Percentiles rank a stretch among this genome's conserved stretches.
These are phyloP conservation scores for Funneliformis caledonium DNA, from an alignment of 371 early-diverging fungal species.

Conservation along the genomic window DNA sequence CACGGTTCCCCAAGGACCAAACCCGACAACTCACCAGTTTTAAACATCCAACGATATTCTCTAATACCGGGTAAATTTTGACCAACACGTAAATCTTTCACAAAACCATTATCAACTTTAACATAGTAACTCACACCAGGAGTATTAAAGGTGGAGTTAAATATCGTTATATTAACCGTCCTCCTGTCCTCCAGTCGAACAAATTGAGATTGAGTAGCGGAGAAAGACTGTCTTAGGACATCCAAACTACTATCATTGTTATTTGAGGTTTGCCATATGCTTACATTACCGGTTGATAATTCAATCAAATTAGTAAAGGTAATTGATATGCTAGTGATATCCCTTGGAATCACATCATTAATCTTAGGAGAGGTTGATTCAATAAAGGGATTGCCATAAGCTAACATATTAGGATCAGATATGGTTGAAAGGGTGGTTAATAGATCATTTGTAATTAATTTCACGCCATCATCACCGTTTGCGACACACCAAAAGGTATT, in stretches of 20 bases:
- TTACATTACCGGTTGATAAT: constrained; percentile 27
- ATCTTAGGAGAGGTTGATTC: not conserved
- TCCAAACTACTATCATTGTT: not conserved
- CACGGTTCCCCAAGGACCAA: no score
- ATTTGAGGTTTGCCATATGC: constrained; percentile 20
- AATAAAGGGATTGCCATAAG: constrained; percentile 9
- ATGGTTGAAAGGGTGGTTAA: not conserved
- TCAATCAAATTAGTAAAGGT: constrained; percentile 1
- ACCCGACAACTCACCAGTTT: not conserved
- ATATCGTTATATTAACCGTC: not conserved
- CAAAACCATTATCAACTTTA: constrained; percentile 30
- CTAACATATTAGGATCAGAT: not conserved
- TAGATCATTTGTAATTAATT: not conserved
- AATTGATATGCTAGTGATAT: not conserved
- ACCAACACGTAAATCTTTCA: not conserved
- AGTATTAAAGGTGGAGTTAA: constrained; percentile 25
- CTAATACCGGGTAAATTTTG: constrained; percentile 1
- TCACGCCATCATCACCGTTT: not conserved
- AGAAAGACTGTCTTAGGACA: constrained; percentile 6
- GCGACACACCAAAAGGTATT: constrained; percentile 19
- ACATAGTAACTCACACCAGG: constrained; percentile 2
- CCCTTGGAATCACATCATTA: not conserved
- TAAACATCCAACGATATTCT: constrained; percentile 23
- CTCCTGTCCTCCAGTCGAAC: not conserved
- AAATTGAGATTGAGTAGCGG: not conserved